Base-by-base conservation (phyloP, 164 flowering plant species). In the Vitis amurensis region DNA sequence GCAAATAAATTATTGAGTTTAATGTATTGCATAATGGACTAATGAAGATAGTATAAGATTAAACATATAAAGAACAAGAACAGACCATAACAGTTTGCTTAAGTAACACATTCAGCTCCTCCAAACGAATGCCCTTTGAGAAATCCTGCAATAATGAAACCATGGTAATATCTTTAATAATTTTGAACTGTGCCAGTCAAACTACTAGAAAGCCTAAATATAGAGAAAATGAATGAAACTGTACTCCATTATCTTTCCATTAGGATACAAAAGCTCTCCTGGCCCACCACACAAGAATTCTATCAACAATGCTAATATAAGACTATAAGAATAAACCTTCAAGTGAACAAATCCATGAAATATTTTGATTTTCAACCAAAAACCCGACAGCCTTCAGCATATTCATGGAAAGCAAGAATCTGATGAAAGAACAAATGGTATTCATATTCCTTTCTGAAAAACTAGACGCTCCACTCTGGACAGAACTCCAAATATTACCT, bases 21-120 rank as follows among this genome's bases (percentile, higher is more conserved):
- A 63, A 49, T 52, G 8, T 2, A 17, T 16, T n/a, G 49, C 49
- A 65, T 65, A 15, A 52, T 29, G 49, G 19, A 53, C 14, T 3
- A 13, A 61, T 52, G 31, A 61, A 51, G 19, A 11, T 13, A 63
- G 52, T 5, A 70, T 53, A 29, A 30, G 29, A 70, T 19, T 47
- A 44, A 19, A 6, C 44, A 37, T 37, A 37, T 37, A 37, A 6
- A 37, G 44, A 75, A 73, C 53, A 73, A 76, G 73, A 78, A 55
- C 84, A 55, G 9, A 95, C 99, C 99, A 95, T 95, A 53, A 95
- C 90, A 74, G 91, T 86, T 78, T 88, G 95, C 83, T 81, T 91
- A 23, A 96, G 93, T 71, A 95, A 66, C 60, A 93, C 83, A 69
- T 90, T 89, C 71, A 95, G 74, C 83, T 95, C 99, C 83, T 88